Base-by-base conservation (phyloP, 2,329 filamentous ascomycete genomes). In the Colletotrichum liaoningense region DNA sequence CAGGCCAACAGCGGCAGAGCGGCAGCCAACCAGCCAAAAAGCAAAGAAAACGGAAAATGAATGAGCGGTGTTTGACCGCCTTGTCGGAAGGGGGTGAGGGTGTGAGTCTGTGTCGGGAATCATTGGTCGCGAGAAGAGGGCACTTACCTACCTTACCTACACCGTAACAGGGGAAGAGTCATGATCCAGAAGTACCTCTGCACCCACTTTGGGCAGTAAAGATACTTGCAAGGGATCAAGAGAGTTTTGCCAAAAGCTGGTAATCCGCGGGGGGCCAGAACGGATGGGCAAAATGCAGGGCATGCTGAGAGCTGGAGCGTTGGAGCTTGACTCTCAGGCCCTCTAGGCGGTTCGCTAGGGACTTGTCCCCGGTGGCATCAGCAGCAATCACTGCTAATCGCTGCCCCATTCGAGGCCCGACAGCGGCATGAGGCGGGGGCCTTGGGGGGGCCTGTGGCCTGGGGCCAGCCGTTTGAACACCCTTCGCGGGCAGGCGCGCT, bases 61-160 rank as follows among this genome's bases (percentile, higher is more conserved):
- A 74, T 38, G 38, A 72, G 72, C 72, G 72, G 72, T 74, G 72
- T 74, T 74, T 74, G 72, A 74, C 72, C 72, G 72, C 67, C 72
- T 74, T 54, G 56, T 56, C 60, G 38, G 52, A 30, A 69, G 49
- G 68, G 68, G 56, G 42, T 33, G 22, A 55, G 46, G 22, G 60
- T 14, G 62, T 46, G 28, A 63, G 62, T 46, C 57, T 46, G 70
- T 73, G 70, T 65, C 60, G 66, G 70, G 66, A 55, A 59, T 72
- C 46, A 72, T 72, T 72, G 69, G 69, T 58, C 38, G 69, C 9
- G 38, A 68, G 26, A 26, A 38, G 28, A 55, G 62, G 62, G 28
- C 19, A 14, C 28, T 8, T 35, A 1, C 0, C 33, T 35, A 35
- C 33, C 33, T 35, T 35, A 35, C 11, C 33, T 12, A 35, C 33